These are phyloP conservation scores for Pichia californica DNA, from an alignment of 805 yeast species.

Conservation along the genomic window DNA sequence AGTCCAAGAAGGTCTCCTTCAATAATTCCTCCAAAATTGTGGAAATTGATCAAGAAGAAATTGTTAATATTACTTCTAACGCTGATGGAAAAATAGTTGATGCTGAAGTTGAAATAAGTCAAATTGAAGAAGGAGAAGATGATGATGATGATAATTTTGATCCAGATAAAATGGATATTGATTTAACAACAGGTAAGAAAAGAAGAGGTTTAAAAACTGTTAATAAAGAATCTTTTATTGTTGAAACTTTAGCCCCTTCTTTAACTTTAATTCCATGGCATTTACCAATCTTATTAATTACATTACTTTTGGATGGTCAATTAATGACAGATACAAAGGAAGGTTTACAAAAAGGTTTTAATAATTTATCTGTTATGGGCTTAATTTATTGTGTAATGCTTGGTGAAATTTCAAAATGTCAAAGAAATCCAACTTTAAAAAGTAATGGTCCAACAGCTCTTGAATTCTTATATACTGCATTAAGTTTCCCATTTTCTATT, in stretches of 20 bases:
- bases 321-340: conserved; percentile 24
- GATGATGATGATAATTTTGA: conserved; percentile 10
- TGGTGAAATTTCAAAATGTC: conserved; percentile 25
- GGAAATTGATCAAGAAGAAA: conserved; percentile 10
- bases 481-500: conserved; percentile 13
- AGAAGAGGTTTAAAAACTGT: background rate
- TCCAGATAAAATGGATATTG: conserved; percentile 13
- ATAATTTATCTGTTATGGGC: conserved; percentile 6
- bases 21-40: conserved; percentile 9
- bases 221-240: background rate
- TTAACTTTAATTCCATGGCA: conserved; percentile 28
- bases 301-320: conserved; percentile 29
- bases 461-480: conserved; percentile 12
- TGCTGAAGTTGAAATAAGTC: background rate
- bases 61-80: background rate
- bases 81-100: background rate
- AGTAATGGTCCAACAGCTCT: conserved; percentile 15
- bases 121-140: background rate
- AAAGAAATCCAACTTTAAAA: conserved; percentile 10
- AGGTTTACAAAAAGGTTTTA: conserved; percentile 12
- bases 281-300: conserved; percentile 17
- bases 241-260: conserved; percentile 11
- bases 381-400: conserved; percentile 13
- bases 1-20: conserved; percentile 13
- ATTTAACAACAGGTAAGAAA: conserved; percentile 14